Evolutionary conservation across 495 filamentous ascomycete genomes (phyloP).

Genomic region (Penicillium dipodomyicola): DNA sequence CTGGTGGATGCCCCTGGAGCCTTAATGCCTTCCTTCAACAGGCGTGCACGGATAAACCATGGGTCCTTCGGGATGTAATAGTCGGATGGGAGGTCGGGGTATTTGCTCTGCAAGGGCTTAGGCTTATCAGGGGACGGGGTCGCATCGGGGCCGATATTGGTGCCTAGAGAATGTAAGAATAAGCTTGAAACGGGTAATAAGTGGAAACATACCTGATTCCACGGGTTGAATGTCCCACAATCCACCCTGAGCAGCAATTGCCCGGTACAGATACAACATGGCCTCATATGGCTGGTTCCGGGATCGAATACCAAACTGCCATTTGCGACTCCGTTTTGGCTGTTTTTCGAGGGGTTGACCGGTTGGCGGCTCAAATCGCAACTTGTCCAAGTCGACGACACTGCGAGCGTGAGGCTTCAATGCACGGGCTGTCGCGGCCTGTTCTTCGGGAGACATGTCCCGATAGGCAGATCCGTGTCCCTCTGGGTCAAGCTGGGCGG

Average conservation of each 20-base stretch:
- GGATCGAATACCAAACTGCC: slow-evolving; percentile 96
- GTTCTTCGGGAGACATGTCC: slow-evolving; percentile 64
- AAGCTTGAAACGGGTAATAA: background rate
- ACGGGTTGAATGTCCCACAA: slow-evolving; percentile 65
- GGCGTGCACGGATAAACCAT: slow-evolving; percentile 91
- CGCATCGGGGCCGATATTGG: slow-evolving; percentile 28
- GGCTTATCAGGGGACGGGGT: slow-evolving; percentile 29
- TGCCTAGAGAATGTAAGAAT: slow-evolving; percentile 20
- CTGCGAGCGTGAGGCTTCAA: slow-evolving; percentile 77
- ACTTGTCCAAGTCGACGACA: slow-evolving; percentile 50
- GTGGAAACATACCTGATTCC: slow-evolving; percentile 35
- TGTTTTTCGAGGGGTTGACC: slow-evolving; percentile 57
- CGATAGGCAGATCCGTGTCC: slow-evolving; percentile 39
- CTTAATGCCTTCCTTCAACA: slow-evolving; percentile 68
- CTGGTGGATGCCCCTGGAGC: slow-evolving; percentile 52
- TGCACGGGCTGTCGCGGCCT: slow-evolving; percentile 69
- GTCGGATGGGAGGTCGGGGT: slow-evolving; percentile 48
- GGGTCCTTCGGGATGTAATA: slow-evolving; percentile 88
- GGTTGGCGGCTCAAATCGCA: slow-evolving; percentile 65
- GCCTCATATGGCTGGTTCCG: slow-evolving; percentile 92
- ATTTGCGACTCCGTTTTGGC: slow-evolving; percentile 72
- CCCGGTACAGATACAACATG: slow-evolving; percentile 89
- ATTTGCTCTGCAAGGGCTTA: slow-evolving; percentile 46
- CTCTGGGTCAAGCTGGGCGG: slow-evolving; percentile 44
- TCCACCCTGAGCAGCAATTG: slow-evolving; percentile 79